Evolutionary conservation across 2,329 filamentous ascomycete genomes (phyloP).

Genomic region (Apiospora kogelbergensis): DNA sequence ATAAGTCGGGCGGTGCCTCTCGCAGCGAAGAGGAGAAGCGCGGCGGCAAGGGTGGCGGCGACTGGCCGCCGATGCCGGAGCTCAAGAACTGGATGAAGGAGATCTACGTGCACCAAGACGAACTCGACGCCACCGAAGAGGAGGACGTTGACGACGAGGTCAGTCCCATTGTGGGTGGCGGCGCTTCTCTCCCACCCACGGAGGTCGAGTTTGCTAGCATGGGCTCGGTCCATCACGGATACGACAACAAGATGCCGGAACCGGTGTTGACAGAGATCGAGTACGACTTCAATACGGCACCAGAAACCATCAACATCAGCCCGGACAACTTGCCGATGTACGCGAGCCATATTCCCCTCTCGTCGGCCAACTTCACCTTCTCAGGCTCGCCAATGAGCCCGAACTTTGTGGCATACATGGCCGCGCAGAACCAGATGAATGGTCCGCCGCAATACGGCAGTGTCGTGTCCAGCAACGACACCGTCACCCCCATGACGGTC

Average conservation of each 20-base stretch:
- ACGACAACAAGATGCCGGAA: constrained; percentile 15
- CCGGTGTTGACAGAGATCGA: constrained; percentile 20
- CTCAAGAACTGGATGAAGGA: constrained; percentile 62
- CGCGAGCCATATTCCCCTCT: constrained; percentile 24
- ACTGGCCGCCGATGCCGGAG: constrained; percentile 56
- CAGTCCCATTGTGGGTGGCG: constrained; percentile 27
- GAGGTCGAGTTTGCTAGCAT: neutral
- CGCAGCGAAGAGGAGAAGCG: constrained; percentile 46
- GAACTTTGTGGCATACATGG: constrained; percentile 18
- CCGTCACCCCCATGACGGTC: constrained; percentile 26
- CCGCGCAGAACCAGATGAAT: constrained; percentile 21
- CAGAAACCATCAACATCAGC: constrained; percentile 20
- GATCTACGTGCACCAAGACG: constrained; percentile 41
- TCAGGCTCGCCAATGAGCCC: constrained; percentile 19
- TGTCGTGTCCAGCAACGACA: constrained; percentile 27
- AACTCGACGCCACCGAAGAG: constrained; percentile 31
- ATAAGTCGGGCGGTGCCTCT: constrained; percentile 33
- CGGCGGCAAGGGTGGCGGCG: constrained; percentile 53
- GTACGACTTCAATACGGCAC: constrained; percentile 18
- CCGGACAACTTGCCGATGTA: constrained; percentile 20
- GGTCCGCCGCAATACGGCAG: constrained; percentile 23
- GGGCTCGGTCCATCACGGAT: constrained; percentile 8
- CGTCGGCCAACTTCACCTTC: constrained; percentile 32
- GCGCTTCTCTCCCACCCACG: constrained; percentile 9
- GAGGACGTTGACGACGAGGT: constrained; percentile 41